Evolutionary conservation across 2,329 filamentous ascomycete genomes (phyloP).

Genomic region (Trichophyton simii): DNA sequence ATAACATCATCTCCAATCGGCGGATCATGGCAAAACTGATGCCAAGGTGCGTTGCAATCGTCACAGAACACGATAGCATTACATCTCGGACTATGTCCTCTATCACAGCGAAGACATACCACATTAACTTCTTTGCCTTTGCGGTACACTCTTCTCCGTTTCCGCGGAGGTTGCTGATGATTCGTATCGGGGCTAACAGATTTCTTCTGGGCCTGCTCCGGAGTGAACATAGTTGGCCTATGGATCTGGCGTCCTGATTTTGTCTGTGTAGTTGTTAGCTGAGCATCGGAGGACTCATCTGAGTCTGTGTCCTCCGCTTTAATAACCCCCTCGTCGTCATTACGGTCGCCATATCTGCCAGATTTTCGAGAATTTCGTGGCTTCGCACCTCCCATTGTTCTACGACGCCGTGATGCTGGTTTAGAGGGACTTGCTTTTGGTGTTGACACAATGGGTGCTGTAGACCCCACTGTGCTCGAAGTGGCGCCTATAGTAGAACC

Average conservation of each 20-base stretch:
- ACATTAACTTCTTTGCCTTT: constrained; percentile 33
- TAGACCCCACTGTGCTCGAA: background rate
- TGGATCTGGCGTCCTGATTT: constrained; percentile 62
- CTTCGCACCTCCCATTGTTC: constrained; percentile 4
- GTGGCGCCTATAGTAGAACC: background rate
- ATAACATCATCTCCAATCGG: constrained; percentile 59
- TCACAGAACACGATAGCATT: constrained; percentile 83
- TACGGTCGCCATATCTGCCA: constrained; percentile 13
- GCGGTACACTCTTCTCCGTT: constrained; percentile 43
- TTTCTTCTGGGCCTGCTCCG: constrained; percentile 10
- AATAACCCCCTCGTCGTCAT: constrained; percentile 24
- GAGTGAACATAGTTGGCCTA: constrained; percentile 48
- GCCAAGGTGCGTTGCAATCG: constrained; percentile 66
- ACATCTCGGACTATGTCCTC: constrained; percentile 56
- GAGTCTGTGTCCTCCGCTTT: constrained; percentile 27
- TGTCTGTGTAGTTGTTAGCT: constrained; percentile 51
- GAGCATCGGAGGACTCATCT: constrained; percentile 36
- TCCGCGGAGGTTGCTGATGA: constrained; percentile 36
- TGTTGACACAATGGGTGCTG: background rate
- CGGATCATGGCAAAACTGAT: constrained; percentile 70
- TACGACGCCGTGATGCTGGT: background rate
- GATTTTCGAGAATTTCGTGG: constrained; percentile 10
- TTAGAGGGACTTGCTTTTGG: background rate
- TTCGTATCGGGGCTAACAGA: constrained; percentile 16
- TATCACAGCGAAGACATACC: constrained; percentile 59